Evolutionary conservation across 2,329 filamentous ascomycete species (phyloP).

Genomic region (Akanthomyces muscarius): DNA sequence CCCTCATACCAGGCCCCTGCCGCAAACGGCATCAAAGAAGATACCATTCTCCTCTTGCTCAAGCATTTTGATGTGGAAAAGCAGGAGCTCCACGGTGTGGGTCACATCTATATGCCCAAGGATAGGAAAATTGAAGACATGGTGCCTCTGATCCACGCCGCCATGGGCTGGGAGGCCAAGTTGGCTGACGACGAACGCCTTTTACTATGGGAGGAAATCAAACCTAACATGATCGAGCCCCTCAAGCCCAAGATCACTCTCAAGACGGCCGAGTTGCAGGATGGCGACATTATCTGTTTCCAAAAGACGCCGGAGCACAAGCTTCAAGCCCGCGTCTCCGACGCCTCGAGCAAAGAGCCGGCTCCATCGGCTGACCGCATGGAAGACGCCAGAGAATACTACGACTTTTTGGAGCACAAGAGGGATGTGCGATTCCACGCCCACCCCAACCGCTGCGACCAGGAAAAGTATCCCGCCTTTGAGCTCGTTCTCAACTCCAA

Average conservation of each 20-base stretch:
- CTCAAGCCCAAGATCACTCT: slow-evolving; percentile 90
- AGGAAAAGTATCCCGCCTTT: slow-evolving; percentile 61
- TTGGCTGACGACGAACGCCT: slow-evolving; percentile 59
- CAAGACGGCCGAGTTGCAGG: slow-evolving; percentile 88
- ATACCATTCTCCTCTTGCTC: slow-evolving; percentile 77
- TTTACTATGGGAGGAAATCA: slow-evolving; percentile 92
- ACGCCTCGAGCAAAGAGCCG: slow-evolving; percentile 31
- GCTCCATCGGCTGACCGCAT: slow-evolving; percentile 44
- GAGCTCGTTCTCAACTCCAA: slow-evolving; percentile 78
- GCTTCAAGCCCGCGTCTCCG: slow-evolving; percentile 29
- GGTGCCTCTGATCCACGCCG: slow-evolving; percentile 68
- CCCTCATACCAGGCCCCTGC: slow-evolving; percentile 57
- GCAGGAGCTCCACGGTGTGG: slow-evolving; percentile 72
- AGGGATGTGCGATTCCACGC: slow-evolving; percentile 75
- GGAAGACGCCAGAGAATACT: slow-evolving; percentile 78
- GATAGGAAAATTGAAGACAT: slow-evolving; percentile 86
- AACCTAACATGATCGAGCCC: slow-evolving; percentile 92
- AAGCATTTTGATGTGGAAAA: slow-evolving; percentile 82
- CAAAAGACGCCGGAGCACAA: slow-evolving; percentile 60
- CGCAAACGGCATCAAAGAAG: slow-evolving; percentile 56
- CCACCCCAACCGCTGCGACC: slow-evolving; percentile 54
- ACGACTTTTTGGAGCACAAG: slow-evolving; percentile 87
- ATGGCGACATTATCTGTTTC: slow-evolving; percentile 96
- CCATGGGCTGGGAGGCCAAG: slow-evolving; percentile 83
- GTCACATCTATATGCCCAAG: slow-evolving; percentile 82